These are phyloP conservation scores for Delitschia confertaspora DNA, from an alignment of 495 filamentous ascomycete species.

Conservation along the genomic window DNA sequence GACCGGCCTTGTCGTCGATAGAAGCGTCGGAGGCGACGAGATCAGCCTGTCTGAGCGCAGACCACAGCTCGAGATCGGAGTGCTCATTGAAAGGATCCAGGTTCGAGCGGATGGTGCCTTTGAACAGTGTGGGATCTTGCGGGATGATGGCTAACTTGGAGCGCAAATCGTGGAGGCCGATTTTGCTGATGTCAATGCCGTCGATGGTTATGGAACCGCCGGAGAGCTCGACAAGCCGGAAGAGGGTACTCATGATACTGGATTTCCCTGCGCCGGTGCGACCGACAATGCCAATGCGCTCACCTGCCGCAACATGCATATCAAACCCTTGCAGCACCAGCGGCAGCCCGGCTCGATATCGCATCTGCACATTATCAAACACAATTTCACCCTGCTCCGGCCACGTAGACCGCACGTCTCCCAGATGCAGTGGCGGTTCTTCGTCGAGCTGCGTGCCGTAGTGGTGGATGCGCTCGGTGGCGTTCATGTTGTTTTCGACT, in stretches of 20 bases:
- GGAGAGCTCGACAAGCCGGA: constrained; percentile 79
- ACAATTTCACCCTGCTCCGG: constrained; percentile 76
- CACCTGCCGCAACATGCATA: constrained; percentile 72
- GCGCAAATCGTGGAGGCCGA: constrained; percentile 80
- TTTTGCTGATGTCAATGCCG: constrained; percentile 72
- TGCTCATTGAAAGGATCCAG: constrained; percentile 89
- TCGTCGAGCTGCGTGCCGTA: constrained; percentile 83
- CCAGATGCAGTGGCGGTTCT: constrained; percentile 70
- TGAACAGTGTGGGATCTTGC: constrained; percentile 92
- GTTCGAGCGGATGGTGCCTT: constrained; percentile 81
- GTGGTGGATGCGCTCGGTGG: constrained; percentile 86
- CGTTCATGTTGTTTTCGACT: constrained; percentile 96
- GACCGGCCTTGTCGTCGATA: constrained; percentile 41
- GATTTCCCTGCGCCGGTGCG: constrained; percentile 93
- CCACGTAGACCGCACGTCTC: constrained; percentile 61
- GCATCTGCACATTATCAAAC: constrained; percentile 82
- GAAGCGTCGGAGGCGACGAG: constrained; percentile 50
- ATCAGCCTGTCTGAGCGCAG: constrained; percentile 71
- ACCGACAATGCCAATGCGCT: constrained; percentile 88
- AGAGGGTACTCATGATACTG: constrained; percentile 86
- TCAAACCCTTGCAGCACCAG: constrained; percentile 71
- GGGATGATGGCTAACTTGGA: constrained; percentile 90
- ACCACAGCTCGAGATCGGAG: constrained; percentile 79
- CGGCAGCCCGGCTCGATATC: constrained; percentile 74
- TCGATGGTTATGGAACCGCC: constrained; percentile 83